Evolutionary conservation across 2,329 filamentous ascomycete genomes (phyloP), one percentile per base, ranked within the genome.

Genomic region (Westerdykella aurantiaca): DNA sequence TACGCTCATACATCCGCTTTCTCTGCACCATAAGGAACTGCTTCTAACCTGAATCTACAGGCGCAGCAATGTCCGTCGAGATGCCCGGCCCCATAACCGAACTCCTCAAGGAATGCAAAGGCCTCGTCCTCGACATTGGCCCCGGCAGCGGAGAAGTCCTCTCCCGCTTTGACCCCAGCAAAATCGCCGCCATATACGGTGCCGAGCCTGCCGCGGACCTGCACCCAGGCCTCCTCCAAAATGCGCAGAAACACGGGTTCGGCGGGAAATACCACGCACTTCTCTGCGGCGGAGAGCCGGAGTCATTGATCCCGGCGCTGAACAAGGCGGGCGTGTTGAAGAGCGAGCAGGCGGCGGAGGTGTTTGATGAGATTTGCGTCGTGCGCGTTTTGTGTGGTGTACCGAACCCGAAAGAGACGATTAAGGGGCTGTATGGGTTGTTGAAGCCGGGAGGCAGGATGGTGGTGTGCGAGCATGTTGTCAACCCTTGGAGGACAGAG

Each of bases 321-420:
- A 56, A 61, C 38, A 69, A 69, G 50, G 63, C 65, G n/a, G 72
- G 69, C 0, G 51, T 76, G 4, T 43, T 72, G 4, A 42, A 59
- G 6, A 35, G 52, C 0, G 46, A 51, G 25, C 57, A 55, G 2
- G 43, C 50, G 14, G 56, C 54, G 7, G 57, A 49, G 6, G 51
- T 78, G 1, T 78, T 80, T 37, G 78, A 81, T 52, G 75, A 75
- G 11, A 75, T 81, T 38, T 62, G 77, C 39, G 76, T 74, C 45
- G 62, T 78, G 9, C 68, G 77, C 0, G 77, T 80, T 1, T 60
- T 81, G 2, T 81, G 78, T 49, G 74, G 74, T 3, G 73, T 81
- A 7, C 74, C 76, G 0, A 57, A 71, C 34, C 66, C 72, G 17
- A 65, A 72, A 38, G 60, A 68, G 39, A 75, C 74, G 2, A 64